phyloP scores from a whole-genome alignment of 257 asterid genomes.

The Solanum dulcamara region DNA sequence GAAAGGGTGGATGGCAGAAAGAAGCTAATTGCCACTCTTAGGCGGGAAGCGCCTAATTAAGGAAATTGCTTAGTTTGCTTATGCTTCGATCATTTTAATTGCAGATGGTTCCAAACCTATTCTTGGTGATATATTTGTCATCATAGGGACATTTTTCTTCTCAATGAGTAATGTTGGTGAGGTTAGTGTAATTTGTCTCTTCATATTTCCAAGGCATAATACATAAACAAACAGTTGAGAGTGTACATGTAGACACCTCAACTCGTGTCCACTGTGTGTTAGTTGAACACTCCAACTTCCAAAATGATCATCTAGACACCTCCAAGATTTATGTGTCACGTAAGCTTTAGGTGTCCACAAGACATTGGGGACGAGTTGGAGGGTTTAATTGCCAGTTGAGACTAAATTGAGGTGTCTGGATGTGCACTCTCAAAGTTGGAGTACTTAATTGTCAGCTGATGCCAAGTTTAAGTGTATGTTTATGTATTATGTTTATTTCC shows the following conservation, averaged over 20 bases:
- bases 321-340: too few species aligned
- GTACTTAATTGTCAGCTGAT: background rate
- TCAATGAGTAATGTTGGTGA: conserved; percentile 67
- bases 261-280: background rate
- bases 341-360: too few species aligned
- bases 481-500: background rate
- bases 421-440: too few species aligned
- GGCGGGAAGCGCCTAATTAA: background rate
- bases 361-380: too few species aligned
- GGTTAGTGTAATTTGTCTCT: conserved; percentile 18
- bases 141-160: conserved; percentile 38
- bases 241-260: background rate
- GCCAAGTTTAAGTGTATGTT: background rate
- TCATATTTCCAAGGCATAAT: background rate
- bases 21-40: background rate
- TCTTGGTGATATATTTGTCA: conserved; percentile 63
- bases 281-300: background rate
- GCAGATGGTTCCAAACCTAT: conserved; percentile 71
- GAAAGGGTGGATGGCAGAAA: background rate
- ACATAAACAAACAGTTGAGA: background rate
- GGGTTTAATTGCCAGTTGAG: too few species aligned
- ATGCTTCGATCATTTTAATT: background rate
- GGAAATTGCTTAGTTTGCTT: background rate
- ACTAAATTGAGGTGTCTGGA: too few species aligned
- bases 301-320: too few species aligned